Conservation (phyloP, 2,329 filamentous ascomycete species). For the Penicillium sp. region DNA sequence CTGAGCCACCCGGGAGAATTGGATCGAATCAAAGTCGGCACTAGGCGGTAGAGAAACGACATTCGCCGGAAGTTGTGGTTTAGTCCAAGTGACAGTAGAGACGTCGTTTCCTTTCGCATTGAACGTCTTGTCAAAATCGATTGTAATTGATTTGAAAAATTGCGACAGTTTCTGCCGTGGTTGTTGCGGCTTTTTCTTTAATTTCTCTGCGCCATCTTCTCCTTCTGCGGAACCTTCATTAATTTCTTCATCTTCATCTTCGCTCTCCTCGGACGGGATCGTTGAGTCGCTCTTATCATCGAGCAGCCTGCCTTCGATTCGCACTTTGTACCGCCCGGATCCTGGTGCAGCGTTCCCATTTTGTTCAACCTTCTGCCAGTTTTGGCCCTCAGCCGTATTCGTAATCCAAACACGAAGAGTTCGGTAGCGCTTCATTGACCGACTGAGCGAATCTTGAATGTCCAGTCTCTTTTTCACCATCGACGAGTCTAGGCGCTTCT, state of each 20-base stretch:
- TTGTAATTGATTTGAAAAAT: slow-evolving; percentile 50
- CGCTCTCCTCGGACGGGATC: slow-evolving; percentile 49
- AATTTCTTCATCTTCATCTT: slow-evolving; percentile 39
- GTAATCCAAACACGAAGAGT: slow-evolving; percentile 91
- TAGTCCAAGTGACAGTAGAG: slow-evolving; percentile 74
- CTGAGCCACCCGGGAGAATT: slow-evolving; percentile 87
- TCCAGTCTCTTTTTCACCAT: slow-evolving; percentile 94
- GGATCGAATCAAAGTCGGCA: slow-evolving; percentile 82
- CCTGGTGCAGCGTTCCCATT: slow-evolving; percentile 55
- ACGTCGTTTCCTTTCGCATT: slow-evolving; percentile 40
- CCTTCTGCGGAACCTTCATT: slow-evolving; percentile 53
- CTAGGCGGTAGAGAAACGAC: slow-evolving; percentile 55
- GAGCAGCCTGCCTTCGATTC: slow-evolving; percentile 82
- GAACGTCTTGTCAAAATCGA: slow-evolving; percentile 48
- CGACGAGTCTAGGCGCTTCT: slow-evolving; percentile 82
- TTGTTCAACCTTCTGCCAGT: slow-evolving; percentile 88
- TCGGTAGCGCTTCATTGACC: slow-evolving; percentile 72
- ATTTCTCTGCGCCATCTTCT: slow-evolving; percentile 46
- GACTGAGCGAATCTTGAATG: slow-evolving; percentile 74
- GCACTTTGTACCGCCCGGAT: slow-evolving; percentile 66
- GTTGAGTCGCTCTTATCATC: slow-evolving; percentile 61
- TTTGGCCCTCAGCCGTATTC: slow-evolving; percentile 91
- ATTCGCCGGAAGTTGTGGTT: slow-evolving; percentile 58
- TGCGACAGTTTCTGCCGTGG: slow-evolving; percentile 44
- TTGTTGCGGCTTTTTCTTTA: slow-evolving; percentile 24